A percentile compares a stretch with the other conserved stretches of the same genome.
These are phyloP conservation scores for Phytophthora citricola DNA, from an alignment of 352 stramenopile species.

Conservation along the genomic window DNA sequence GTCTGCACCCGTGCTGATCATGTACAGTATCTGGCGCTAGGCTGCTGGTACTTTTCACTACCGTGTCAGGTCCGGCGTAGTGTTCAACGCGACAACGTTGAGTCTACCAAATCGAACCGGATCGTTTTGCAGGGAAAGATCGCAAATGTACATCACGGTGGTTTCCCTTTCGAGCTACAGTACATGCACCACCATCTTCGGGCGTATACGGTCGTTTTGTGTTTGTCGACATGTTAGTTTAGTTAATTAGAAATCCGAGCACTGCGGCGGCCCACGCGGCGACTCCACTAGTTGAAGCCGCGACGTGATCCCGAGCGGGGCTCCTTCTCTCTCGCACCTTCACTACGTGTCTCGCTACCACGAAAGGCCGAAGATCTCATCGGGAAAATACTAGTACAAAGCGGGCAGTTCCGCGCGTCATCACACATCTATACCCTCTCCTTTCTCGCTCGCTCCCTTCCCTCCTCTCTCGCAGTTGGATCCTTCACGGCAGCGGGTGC, in stretches of 20 bases:
- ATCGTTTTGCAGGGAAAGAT: constrained; percentile 1
- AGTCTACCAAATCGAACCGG: too few species aligned
- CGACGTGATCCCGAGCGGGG: constrained; percentile 8
- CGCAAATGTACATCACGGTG: not conserved
- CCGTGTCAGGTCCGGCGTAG: not conserved
- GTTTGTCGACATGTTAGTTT: constrained; percentile 47
- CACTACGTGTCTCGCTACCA: constrained; percentile 53
- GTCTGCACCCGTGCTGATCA: not conserved
- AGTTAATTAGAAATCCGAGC: constrained; percentile 56
- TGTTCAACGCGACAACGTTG: too few species aligned
- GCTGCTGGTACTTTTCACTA: too few species aligned
- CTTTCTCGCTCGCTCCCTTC: constrained; percentile 47
- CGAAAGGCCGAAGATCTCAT: constrained; percentile 55
- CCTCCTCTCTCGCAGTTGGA: constrained; percentile 46
- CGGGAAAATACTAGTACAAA: constrained; percentile 73
- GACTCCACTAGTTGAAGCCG: constrained; percentile 17
- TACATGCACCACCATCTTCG: not conserved
- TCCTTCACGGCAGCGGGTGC: constrained; percentile 24
- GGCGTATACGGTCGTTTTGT: constrained; percentile 6
- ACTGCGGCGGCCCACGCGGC: constrained; percentile 8
- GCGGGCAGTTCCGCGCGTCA: constrained; percentile 48
- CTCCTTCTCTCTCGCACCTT: constrained; percentile 48
- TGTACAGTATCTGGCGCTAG: too few species aligned
- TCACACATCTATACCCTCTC: constrained; percentile 61
- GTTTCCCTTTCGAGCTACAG: not conserved